Base-by-base conservation (phyloP, 768 basidiomycete genomes). In the Pholiota conissans region DNA sequence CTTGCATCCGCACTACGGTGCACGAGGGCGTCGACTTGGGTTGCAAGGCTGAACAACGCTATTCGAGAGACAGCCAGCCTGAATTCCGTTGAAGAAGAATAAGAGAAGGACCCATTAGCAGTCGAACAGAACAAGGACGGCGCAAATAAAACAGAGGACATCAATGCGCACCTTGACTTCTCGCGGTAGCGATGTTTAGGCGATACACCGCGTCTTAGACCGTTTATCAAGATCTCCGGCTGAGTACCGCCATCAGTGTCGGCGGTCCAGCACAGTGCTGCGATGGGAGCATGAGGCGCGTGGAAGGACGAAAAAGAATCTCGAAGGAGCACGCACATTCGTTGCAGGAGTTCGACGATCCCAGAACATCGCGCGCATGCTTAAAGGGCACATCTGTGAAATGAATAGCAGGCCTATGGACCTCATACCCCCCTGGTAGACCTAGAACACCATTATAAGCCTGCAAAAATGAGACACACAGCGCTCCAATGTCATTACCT, bases 141-240 rank as follows among this genome's bases (percentile, higher is more conserved):
- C n/a, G n/a, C n/a, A n/a, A n/a, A 32, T 32, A 32, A 32, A 6
- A 32, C 30, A 32, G 7, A 32, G 13, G 24, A n/a, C 16, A 4
- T 8, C 10, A 18, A 49, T 3, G 22, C 22, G 35, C 55, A 88
- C 91, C 86, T 82, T 37, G 82, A 85, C 68, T 86, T 87, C 6
- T 79, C 72, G 29, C 79, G 79, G 60, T 82, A 76, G 24, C 88
- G 79, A 63, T 90, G 83, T 66, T 90, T 92, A 0, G 87, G 82
- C 10, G 89, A 75, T 1, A 90, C 84, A 1, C 92, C 92, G 45
- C 92, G 85, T 64, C 82, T 87, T n/a, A 86, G 73, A 2, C 93
- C 92, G 59, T 90, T 91, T 61, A 90, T 90, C 46, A 93, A 65
- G 20, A 91, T 79, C 66, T 95, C 90, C 5, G 73, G 58, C n/a